Evolutionary conservation across 1,139 yeast species (phyloP), one percentile per base, ranked within the genome.

Genomic region (Sugiyamaella neomexicana): DNA sequence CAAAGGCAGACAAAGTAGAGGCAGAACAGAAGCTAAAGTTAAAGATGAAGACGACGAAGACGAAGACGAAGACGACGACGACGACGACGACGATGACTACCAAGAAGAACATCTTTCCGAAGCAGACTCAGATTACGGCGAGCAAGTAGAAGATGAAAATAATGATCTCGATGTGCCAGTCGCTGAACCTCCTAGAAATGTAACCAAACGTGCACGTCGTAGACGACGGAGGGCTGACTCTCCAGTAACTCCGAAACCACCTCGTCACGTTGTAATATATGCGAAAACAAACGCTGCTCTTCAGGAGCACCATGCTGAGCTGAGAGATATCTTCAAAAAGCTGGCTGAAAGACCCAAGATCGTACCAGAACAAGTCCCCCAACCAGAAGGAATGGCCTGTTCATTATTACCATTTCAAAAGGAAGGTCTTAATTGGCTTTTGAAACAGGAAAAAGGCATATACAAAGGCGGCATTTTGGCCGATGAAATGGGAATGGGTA

Each of bases 401-500:
- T 78, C 78, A 39, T 72, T 93, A 42, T 74, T 93, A 42, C 98
- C 98, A 0, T 93, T 95, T 70, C 99, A 93, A 71, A 75, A 82
- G 13, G 99, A 93, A 73, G 99, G 99, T 25, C 75, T 93, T 50
- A 81, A 87, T 65, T 93, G 99, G 99, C 77, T 93, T 56, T 64
- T 81, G 16, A 78, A 81, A 52, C 98, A 93, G 71, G 99, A 93
- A 68, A 82, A 82, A 34, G 80, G 90, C 17, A 79, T 77, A 46
- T 93, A 87, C 68, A 77, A 80, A 15, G 98, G 99, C 23, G 99
- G 99, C 3, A 85, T 93, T n/a, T 74, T 93, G 49, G 99, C 99
- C 2, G 99, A 93, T 73, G 99, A 93, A 71, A 93, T 93, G 99
- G 99, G 99, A 48, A 91, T 93, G 98, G 99, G 99, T 62, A 93